Conservation (phyloP, 768 basidiomycete species). For the Boletus rex-veris region DNA sequence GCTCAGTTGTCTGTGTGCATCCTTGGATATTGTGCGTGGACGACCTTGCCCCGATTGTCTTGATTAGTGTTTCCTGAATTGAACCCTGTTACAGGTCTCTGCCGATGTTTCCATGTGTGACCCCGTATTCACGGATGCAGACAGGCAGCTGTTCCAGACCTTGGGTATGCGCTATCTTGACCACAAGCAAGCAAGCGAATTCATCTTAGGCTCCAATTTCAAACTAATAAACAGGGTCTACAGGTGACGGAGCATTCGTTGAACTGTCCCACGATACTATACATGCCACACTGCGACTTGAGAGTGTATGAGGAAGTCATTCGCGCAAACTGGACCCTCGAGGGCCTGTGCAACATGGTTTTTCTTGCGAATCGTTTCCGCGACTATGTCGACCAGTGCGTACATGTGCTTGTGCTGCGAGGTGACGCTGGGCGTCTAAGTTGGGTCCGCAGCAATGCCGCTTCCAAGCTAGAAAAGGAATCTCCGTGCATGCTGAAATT, state of each 20-base stretch:
- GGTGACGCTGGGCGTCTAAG: constrained; percentile 9
- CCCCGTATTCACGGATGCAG: constrained; percentile 68
- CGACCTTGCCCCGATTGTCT: constrained; percentile 10
- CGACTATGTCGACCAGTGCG: constrained; percentile 67
- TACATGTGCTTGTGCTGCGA: constrained; percentile 3
- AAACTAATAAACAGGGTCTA: constrained; percentile 6
- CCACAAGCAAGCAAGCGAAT: constrained; percentile 50
- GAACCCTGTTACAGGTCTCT: constrained; percentile 39
- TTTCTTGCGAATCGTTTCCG: constrained; percentile 63
- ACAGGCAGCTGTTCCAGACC: constrained; percentile 45
- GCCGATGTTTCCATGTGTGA: constrained; percentile 57
- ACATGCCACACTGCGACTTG: constrained; percentile 79
- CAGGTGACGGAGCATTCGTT: constrained; percentile 35
- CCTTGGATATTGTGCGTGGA: constrained; percentile 57
- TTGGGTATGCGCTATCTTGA: constrained; percentile 35
- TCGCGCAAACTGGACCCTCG: constrained; percentile 54
- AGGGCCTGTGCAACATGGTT: constrained; percentile 45
- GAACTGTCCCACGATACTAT: constrained; percentile 54
- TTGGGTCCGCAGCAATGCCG: constrained; percentile 44
- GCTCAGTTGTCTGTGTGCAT: constrained; percentile 51
- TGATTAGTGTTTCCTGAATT: constrained; percentile 4
- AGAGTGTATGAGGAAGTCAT: constrained; percentile 65
- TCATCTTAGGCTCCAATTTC: constrained; percentile 5
- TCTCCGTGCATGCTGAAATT: constrained; percentile 53
- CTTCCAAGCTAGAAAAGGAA: constrained; percentile 44